Evolutionary conservation across 2,329 filamentous ascomycete genomes (phyloP), one percentile per base, ranked within the genome.

Genomic region (Fusarium palustre): DNA sequence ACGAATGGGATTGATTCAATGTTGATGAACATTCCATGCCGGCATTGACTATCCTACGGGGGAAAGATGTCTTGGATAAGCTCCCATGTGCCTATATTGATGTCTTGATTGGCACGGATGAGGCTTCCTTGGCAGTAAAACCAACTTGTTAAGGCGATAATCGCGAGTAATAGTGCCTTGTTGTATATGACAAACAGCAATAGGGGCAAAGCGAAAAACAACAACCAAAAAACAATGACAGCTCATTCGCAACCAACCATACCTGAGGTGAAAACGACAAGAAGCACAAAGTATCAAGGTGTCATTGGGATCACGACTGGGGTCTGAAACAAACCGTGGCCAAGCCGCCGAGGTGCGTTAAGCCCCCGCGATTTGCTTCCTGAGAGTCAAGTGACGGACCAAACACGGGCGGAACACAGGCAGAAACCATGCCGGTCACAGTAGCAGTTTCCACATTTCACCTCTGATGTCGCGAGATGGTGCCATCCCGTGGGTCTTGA

Each of bases 271-370:
- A 31, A 58, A 53, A 47, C 31, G 20, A 36, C 12, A 34, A 52
- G 24, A 69, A 47, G 36, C 42, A 65, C 53, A 46, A 61, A 64
- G 34, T 45, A 42, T 64, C 53, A 46, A 68, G 60, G 57, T 54
- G 25, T 31, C 60, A 59, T 59, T 65, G 41, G 46, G 30, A 48
- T 54, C 20, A 48, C 39, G 48, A 47, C 56, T 59, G 60, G 63
- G 43, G 70, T 71, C 72, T 74, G 72, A 74, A 74, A 74, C 72
- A 47, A 67, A 64, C 69, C 70, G 47, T 64, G 52, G 69, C 47
- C 57, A 47, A 60, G 55, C 31, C 59, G 58, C 47, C 55, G 49
- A 60, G 55, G 45, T 61, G 55, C 56, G 59, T 56, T 55, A 59
- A 50, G 42, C 49, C 49, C 69, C 67, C 56, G 53, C 55, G 67